Conservation (phyloP, 306 rosid genomes). For the Phaseolus lunatus region DNA sequence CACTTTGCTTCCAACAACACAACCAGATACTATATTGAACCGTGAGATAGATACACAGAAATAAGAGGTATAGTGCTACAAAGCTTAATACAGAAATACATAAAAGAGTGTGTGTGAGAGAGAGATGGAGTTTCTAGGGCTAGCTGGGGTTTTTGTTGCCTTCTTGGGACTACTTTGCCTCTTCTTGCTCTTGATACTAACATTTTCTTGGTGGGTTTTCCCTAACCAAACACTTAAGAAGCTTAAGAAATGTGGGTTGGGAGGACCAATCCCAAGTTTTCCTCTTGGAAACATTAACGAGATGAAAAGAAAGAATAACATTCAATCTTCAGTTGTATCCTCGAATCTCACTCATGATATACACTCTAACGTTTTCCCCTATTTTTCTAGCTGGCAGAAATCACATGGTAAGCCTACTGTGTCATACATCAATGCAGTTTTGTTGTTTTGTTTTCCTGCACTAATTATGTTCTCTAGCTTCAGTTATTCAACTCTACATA, state of each 20-base stretch:
- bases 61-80: not conserved
- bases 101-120: not conserved
- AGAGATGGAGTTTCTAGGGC: constrained; percentile 49
- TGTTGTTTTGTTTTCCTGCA: not conserved
- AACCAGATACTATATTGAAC: constrained; percentile 9
- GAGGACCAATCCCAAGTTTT: constrained; percentile 77
- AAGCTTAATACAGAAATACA: not conserved
- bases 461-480: not conserved
- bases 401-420: constrained; percentile 59
- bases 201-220: constrained; percentile 63
- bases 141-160: constrained; percentile 33
- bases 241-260: constrained; percentile 66
- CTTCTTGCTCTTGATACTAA: constrained; percentile 44
- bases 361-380: constrained; percentile 73
- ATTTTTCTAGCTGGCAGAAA: constrained; percentile 75
- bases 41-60: not conserved
- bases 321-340: constrained; percentile 27
- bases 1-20: constrained; percentile 21
- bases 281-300: constrained; percentile 78
- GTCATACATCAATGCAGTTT: not conserved
- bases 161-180: constrained; percentile 35
- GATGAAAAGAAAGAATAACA: constrained; percentile 58
- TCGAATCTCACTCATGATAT: constrained; percentile 63
- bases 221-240: constrained; percentile 57
- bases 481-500: not conserved